Evolutionary conservation across 2,329 filamentous ascomycete species (phyloP).

Genomic region (Sordariomycetes sp.): DNA sequence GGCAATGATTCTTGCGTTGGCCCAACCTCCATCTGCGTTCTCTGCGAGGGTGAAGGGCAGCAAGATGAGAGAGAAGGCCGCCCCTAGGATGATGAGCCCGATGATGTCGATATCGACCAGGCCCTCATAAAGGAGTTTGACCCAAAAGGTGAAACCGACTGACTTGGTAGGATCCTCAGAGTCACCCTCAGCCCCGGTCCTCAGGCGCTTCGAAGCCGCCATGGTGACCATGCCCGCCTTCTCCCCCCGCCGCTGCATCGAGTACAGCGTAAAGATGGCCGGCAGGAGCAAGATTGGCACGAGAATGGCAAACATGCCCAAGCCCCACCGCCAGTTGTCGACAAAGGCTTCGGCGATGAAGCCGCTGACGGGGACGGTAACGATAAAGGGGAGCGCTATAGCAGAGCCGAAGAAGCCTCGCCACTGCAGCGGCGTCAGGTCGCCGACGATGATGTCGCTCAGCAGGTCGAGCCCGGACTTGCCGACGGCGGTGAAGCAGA

Average conservation of each 20-base stretch:
- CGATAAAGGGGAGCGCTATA: constrained; percentile 30
- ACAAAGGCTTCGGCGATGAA: constrained; percentile 27
- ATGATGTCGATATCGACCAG: constrained; percentile 16
- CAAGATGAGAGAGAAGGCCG: constrained; percentile 38
- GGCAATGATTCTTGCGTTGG: constrained; percentile 30
- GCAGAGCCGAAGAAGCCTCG: constrained; percentile 29
- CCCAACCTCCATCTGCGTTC: constrained; percentile 25
- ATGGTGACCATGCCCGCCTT: constrained; percentile 32
- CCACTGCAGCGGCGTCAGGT: constrained; percentile 30
- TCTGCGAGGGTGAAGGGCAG: constrained; percentile 35
- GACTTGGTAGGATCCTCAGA: constrained; percentile 33
- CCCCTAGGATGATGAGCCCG: constrained; percentile 40
- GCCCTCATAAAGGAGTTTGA: background rate
- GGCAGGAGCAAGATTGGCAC: constrained; percentile 8
- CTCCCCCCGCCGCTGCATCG: constrained; percentile 40
- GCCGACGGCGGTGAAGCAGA: constrained; percentile 58
- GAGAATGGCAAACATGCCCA: constrained; percentile 55
- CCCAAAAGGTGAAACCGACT: constrained; percentile 41
- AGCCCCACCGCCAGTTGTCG: constrained; percentile 33
- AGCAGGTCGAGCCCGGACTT: constrained; percentile 27
- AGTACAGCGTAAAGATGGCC: constrained; percentile 10
- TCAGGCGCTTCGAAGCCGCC: constrained; percentile 23
- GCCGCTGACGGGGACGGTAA: constrained; percentile 31
- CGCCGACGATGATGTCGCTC: constrained; percentile 29
- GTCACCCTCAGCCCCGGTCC: background rate